Evolutionary conservation across 2,329 filamentous ascomycete genomes (phyloP).

Genomic region (Pseudopithomyces chartarum): DNA sequence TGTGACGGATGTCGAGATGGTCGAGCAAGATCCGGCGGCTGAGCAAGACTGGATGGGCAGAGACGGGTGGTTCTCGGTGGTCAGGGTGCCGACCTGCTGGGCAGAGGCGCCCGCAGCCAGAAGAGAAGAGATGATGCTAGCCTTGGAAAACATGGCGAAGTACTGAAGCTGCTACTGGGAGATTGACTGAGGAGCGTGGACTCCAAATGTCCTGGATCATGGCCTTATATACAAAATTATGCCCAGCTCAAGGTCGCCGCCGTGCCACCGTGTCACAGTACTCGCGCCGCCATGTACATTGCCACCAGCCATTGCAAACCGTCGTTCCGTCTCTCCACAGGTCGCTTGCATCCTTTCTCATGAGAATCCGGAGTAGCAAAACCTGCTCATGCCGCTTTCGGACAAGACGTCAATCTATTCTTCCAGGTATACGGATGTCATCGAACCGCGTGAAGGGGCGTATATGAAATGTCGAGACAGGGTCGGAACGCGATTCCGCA

Average conservation of each 20-base stretch:
- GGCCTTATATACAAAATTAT: conserved; percentile 9
- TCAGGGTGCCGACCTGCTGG: conserved; percentile 42
- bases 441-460: background rate
- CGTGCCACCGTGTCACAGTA: background rate
- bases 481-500: conserved; percentile 15
- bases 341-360: background rate
- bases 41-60: conserved; percentile 38
- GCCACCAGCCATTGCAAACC: conserved; percentile 3
- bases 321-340: conserved; percentile 6
- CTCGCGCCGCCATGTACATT: conserved; percentile 1
- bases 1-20: conserved; percentile 32
- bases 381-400: background rate
- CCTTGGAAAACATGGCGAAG: conserved; percentile 53
- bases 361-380: conserved; percentile 8
- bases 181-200: conserved; percentile 2
- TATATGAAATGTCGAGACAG: conserved; percentile 11
- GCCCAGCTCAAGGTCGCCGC: background rate
- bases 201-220: background rate
- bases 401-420: conserved; percentile 12
- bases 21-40: conserved; percentile 33
- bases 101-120: conserved; percentile 51
- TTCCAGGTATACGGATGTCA: conserved; percentile 1
- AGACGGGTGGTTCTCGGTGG: conserved; percentile 42
- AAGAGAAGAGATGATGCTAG: conserved; percentile 32
- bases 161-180: background rate